Percentiles rank a stretch among this genome's conserved stretches.
These are phyloP conservation scores for Lentinula novae-zelandiae DNA, from an alignment of 1,284 basidiomycete genomes.

Conservation along the genomic window DNA sequence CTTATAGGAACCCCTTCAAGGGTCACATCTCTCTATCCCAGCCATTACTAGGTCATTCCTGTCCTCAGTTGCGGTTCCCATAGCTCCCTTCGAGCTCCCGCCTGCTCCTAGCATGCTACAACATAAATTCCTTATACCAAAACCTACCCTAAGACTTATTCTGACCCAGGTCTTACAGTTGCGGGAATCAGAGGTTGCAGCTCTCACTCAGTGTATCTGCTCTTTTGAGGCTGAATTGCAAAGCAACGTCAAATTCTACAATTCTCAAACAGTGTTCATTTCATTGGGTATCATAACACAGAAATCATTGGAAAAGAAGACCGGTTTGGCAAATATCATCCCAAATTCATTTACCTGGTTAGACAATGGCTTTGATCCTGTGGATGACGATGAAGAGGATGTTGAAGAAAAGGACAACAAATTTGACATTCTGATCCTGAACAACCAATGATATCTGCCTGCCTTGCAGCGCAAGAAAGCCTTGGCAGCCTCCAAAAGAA, in stretches of 20 bases:
- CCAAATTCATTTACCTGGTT: slow-evolving; percentile 11
- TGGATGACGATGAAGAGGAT: slow-evolving; percentile 6
- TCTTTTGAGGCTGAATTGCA: slow-evolving; percentile 18
- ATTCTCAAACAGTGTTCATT: slow-evolving; percentile 17
- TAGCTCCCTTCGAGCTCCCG: too few relatives aligned
- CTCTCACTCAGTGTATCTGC: slow-evolving; percentile 12
- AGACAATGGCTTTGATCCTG: slow-evolving; percentile 17
- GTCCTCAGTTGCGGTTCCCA: too few relatives aligned
- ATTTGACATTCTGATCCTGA: neutral
- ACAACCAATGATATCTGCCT: neutral
- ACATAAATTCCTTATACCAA: too few relatives aligned
- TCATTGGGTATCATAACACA: slow-evolving; percentile 11
- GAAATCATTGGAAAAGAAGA: slow-evolving; percentile 2
- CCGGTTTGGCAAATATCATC: slow-evolving; percentile 2
- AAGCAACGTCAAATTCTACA: slow-evolving; percentile 16
- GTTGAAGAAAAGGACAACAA: slow-evolving; percentile 1
- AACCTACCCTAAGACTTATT: too few relatives aligned
- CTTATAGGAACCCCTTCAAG: too few relatives aligned
- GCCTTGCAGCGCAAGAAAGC: slow-evolving; percentile 4
- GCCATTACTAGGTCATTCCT: too few relatives aligned
- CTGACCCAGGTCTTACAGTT: too few relatives aligned
- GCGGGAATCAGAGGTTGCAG: neutral
- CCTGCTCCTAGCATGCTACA: too few relatives aligned
- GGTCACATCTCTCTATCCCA: too few relatives aligned
- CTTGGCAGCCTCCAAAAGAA: neutral